Base-by-base conservation (phyloP, 2,329 filamentous ascomycete species). In the Claviceps sp. region DNA sequence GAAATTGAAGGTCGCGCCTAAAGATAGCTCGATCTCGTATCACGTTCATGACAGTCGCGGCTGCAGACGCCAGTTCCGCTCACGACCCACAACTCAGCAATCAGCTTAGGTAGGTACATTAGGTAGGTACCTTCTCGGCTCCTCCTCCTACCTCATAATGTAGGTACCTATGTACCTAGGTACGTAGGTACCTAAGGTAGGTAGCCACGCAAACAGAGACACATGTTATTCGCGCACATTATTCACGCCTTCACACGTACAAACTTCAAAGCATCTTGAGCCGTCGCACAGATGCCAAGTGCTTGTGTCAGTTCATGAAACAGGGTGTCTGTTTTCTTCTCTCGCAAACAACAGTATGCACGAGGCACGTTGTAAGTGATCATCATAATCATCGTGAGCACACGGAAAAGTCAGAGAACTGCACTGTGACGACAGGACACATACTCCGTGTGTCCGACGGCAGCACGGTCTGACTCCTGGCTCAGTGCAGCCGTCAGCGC, bases 31-130 rank as follows among this genome's bases (percentile, higher is more conserved):
- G 34, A 17, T 37, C 26, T 52, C 45, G 50, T 48, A 48, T 39
- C 39, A 39, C 24, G 17, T 19, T 24, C 41, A 47, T 22, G 19
- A 48, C 39, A 19, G 50, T 39, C 50, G 50, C 50, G 50, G 50
- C 50, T 52, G 45, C 42, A 51, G 48, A 47, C 50, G 50, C 50
- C 50, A 47, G 43, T 34, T 47, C 49, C 49, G 49, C 38, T 41
- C n/a, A 14, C 26, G 42, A 17, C 47, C 47, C 47, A 39, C 26
- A 26, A 26, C 24, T 24, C 26, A 42, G 17, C 40, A 24, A 5
- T 19, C 39, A 47, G n/a, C 45, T 17, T 14, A 39, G 13, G 16
- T 7, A 39, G 1, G 1, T 24, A 24, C 22, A 3, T 22, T 22
- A 22, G 22, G 17, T 22, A 22, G 22, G 17, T 22, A 22, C 22